Base-by-base conservation (phyloP, 768 basidiomycete genomes). In the Candolleomyces aberdarensis region DNA sequence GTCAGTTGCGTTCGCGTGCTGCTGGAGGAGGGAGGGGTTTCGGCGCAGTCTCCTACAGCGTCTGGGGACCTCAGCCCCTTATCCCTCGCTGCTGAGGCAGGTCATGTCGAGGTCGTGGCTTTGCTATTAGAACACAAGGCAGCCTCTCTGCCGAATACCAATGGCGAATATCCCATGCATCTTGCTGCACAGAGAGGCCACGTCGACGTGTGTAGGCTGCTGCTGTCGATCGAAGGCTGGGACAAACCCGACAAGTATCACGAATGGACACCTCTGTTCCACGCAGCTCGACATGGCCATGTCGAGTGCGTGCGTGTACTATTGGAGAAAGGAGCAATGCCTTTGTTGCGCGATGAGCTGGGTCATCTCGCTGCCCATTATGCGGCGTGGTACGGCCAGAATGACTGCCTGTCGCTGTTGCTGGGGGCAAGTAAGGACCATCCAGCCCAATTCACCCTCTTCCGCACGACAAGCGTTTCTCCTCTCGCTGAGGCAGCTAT, bases 81-180 rank as follows among this genome's bases (percentile, higher is more conserved):
- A 17, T 92, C 94, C 1, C 82, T 99, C 36, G 96, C 97, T 1
- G 92, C 93, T 66, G 92, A 94, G 69, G 84, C 87, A 49, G 97
- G 97, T 2, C 91, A 96, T 71, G 80, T 90, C 29, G 86, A 92
- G 41, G 89, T 97, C 40, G 92, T 90, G 7, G 73, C 85, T 1
- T 74, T 98, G 8, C 78, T 99, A 3, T 79, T 98, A 14, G 76
- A 86, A 64, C 82, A 87, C 57, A 93, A 92, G 14, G 94, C 92
- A 4, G 80, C 82, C 52, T 89, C 90, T 63, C 64, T 91, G 17
- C 85, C 96, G 1, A 97, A 98, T 68, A 92, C 86, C 59, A 97
- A 94, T 63, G 97, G 97, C n/a, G 91, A 97, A 72, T 98, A 92
- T 69, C 95, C 97, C 0, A 92, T 96, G 66, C 97, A 99, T 75